Conservation (phyloP, 768 basidiomycete species). For the Russula virescens region DNA sequence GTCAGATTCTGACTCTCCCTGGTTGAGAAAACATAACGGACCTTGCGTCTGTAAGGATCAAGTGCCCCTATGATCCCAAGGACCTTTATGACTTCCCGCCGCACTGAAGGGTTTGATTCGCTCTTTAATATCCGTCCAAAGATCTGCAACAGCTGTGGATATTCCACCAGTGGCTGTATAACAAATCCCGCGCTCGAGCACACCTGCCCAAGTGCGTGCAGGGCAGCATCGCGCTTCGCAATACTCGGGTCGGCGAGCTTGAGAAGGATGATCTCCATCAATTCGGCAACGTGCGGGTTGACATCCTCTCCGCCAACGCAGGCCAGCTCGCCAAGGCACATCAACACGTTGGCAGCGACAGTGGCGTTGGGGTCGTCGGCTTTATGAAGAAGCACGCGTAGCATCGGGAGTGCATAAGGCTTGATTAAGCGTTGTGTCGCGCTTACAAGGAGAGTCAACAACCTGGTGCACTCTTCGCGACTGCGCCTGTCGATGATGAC, state of each 20-base stretch:
- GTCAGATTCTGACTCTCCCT: not conserved
- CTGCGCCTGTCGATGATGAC: conserved; percentile 51
- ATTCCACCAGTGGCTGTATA: conserved; percentile 81
- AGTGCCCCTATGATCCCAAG: conserved; percentile 93
- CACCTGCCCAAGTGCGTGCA: conserved; percentile 91
- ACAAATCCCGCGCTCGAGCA: conserved; percentile 96
- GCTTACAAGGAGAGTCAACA: conserved; percentile 83
- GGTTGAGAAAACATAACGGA: conserved; percentile 30
- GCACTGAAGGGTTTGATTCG: conserved; percentile 62
- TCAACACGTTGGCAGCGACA: conserved; percentile 87
- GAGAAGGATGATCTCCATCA: conserved; percentile 86
- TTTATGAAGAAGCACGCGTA: conserved; percentile 87
- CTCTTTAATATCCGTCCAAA: conserved; percentile 81
- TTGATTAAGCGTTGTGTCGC: conserved; percentile 93
- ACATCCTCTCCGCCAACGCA: conserved; percentile 93
- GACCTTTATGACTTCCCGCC: conserved; percentile 90
- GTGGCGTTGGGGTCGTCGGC: conserved; percentile 80
- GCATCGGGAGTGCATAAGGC: conserved; percentile 90
- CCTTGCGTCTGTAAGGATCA: conserved; percentile 94
- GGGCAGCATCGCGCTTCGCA: conserved; percentile 87
- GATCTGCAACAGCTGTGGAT: conserved; percentile 84
- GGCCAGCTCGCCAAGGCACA: conserved; percentile 91
- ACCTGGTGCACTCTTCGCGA: conserved; percentile 86
- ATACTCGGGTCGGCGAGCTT: conserved; percentile 87
- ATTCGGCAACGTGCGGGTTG: conserved; percentile 69